These are phyloP conservation scores for Colletotrichum incanum DNA, from an alignment of 2,329 filamentous ascomycete genomes.

Conservation along the genomic window DNA sequence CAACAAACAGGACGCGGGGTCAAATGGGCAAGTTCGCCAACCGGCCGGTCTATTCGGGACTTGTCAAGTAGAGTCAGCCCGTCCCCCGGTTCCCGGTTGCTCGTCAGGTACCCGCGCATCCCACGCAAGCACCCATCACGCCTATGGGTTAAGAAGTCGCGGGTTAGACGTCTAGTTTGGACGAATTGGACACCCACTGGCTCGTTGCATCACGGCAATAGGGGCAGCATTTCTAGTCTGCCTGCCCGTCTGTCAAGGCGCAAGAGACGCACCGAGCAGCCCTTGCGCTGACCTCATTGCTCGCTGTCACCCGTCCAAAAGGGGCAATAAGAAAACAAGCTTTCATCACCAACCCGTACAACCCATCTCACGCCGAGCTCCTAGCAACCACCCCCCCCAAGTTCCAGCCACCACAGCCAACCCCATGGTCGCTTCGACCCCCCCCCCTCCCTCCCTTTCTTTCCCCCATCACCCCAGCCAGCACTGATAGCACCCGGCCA, in stretches of 20 bases:
- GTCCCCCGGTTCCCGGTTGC: neutral
- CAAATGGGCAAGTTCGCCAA: neutral
- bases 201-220: neutral
- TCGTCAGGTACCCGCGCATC: slow-evolving; percentile 35
- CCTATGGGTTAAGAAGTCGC: neutral
- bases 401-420: slow-evolving; percentile 6
- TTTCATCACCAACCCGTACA: slow-evolving; percentile 17
- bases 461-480: neutral
- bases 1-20: slow-evolving; percentile 5
- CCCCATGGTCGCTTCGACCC: slow-evolving; percentile 25
- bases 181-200: slow-evolving; percentile 11
- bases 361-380: slow-evolving; percentile 11
- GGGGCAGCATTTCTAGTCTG: neutral
- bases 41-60: neutral
- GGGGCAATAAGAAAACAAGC: slow-evolving; percentile 36
- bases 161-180: slow-evolving; percentile 8
- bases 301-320: slow-evolving; percentile 7
- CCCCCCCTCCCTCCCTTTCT: neutral
- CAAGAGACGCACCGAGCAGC: neutral
- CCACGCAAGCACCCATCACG: slow-evolving; percentile 17
- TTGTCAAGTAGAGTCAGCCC: slow-evolving; percentile 27
- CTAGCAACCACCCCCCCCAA: neutral
- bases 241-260: neutral
- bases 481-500: slow-evolving; percentile 26
- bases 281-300: slow-evolving; percentile 21